These are phyloP conservation scores for Neonectria faginata DNA, from an alignment of 2,329 filamentous ascomycete genomes.

Conservation along the genomic window DNA sequence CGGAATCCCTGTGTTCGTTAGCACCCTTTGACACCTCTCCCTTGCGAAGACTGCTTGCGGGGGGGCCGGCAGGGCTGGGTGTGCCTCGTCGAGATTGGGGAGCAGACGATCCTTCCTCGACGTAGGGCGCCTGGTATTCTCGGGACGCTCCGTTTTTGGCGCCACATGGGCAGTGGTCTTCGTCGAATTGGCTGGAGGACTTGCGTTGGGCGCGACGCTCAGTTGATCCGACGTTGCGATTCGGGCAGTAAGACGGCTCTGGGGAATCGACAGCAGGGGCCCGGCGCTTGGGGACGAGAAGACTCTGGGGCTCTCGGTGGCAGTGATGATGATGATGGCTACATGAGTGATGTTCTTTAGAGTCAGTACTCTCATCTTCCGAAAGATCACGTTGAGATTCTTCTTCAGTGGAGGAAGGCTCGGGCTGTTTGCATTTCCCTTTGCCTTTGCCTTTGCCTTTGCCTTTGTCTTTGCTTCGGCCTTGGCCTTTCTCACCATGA, in stretches of 20 bases:
- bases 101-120: conserved; percentile 42
- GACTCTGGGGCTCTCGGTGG: not conserved
- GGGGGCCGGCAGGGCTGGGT: not conserved
- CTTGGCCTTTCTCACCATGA: not conserved
- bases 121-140: conserved; percentile 44
- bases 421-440: not conserved
- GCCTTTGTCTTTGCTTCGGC: no score
- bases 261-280: conserved; percentile 21
- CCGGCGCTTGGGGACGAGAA: not conserved
- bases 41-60: not conserved
- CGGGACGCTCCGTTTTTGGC: not conserved
- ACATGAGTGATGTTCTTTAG: not conserved
- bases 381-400: not conserved
- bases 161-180: conserved; percentile 22
- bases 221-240: conserved; percentile 43
- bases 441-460: no score
- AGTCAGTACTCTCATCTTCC: not conserved
- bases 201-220: conserved; percentile 47
- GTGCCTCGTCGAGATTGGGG: conserved; percentile 16
- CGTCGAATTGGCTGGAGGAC: conserved; percentile 33
- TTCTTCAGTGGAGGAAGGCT: not conserved
- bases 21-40: not conserved
- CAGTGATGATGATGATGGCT: not conserved
- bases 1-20: not conserved
- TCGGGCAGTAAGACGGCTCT: conserved; percentile 36